These are phyloP conservation scores for Cyathus striatus DNA, from an alignment of 768 basidiomycete species.

Conservation along the genomic window DNA sequence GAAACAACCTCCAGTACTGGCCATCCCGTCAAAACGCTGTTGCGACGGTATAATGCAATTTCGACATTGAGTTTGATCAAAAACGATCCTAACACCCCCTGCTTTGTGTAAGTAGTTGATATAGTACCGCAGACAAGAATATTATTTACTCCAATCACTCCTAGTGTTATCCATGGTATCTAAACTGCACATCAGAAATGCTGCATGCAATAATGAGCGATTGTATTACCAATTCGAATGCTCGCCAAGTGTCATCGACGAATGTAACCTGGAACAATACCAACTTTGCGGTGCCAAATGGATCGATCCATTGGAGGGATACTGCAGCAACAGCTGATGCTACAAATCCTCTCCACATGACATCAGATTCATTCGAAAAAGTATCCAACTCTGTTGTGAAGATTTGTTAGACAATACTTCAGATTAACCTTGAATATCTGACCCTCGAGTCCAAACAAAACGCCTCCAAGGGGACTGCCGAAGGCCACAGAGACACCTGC, in stretches of 20 bases:
- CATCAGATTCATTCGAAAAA: constrained; percentile 68
- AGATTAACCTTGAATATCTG: no score
- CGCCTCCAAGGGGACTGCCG: constrained; percentile 82
- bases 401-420: no score
- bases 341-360: constrained; percentile 86
- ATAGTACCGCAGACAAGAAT: background rate
- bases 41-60: constrained; percentile 55
- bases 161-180: constrained; percentile 68
- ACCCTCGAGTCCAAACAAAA: constrained; percentile 81
- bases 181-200: constrained; percentile 16
- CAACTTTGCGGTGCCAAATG: constrained; percentile 80
- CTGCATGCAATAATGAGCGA: background rate
- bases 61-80: constrained; percentile 64
- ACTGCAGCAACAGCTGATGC: constrained; percentile 85
- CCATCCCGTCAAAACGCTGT: constrained; percentile 51
- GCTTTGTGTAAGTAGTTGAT: constrained; percentile 5
- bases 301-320: constrained; percentile 79
- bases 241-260: constrained; percentile 57
- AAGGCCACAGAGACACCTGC: constrained; percentile 89
- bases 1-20: constrained; percentile 62
- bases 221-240: constrained; percentile 60
- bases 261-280: constrained; percentile 73
- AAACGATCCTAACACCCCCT: constrained; percentile 65
- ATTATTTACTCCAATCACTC: constrained; percentile 51
- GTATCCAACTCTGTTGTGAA: constrained; percentile 51